A percentile compares a stretch with the other conserved stretches of the same genome.
These are phyloP conservation scores for Biscogniauxia sp. DNA, from an alignment of 2,329 filamentous ascomycete genomes.

Conservation along the genomic window DNA sequence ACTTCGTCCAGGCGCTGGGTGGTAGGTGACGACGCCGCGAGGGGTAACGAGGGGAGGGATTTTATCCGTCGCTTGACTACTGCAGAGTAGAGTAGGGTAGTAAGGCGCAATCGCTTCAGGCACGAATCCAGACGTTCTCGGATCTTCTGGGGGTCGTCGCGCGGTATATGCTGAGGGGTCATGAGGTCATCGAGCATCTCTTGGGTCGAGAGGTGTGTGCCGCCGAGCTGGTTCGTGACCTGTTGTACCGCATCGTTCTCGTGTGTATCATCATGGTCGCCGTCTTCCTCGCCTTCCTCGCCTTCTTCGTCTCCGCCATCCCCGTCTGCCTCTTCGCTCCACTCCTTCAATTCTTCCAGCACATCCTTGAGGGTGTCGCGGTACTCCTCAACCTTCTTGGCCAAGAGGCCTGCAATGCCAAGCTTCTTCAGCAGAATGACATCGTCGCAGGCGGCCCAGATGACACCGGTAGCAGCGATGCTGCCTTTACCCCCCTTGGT, in stretches of 20 bases:
- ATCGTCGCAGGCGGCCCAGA: conserved; percentile 83
- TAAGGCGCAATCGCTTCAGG: conserved; percentile 64
- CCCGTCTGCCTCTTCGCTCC: conserved; percentile 70
- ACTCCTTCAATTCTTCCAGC: conserved; percentile 82
- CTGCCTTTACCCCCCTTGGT: conserved; percentile 47
- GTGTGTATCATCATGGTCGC: conserved; percentile 30
- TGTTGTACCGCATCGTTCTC: conserved; percentile 43
- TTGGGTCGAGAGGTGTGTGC: conserved; percentile 44
- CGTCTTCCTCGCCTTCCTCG: conserved; percentile 46
- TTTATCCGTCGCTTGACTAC: conserved; percentile 68
- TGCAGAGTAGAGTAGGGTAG: conserved; percentile 67
- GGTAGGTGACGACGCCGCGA: conserved; percentile 30
- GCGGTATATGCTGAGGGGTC: conserved; percentile 60
- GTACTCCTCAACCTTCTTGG: conserved; percentile 71
- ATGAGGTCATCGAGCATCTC: conserved; percentile 68
- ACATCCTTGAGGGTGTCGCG: conserved; percentile 76
- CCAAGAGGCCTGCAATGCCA: conserved; percentile 69
- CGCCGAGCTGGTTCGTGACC: conserved; percentile 30
- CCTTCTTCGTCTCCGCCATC: conserved; percentile 57
- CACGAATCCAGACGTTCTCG: conserved; percentile 63
- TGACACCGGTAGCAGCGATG: conserved; percentile 66
- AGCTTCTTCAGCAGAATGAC: conserved; percentile 61
- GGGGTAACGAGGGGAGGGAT: conserved; percentile 47
- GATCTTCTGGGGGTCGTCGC: conserved; percentile 61
- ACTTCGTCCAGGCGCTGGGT: conserved; percentile 53